phyloP scores from a whole-genome alignment of 2,329 filamentous ascomycete genomes.

The Xylariaceae sp. region DNA sequence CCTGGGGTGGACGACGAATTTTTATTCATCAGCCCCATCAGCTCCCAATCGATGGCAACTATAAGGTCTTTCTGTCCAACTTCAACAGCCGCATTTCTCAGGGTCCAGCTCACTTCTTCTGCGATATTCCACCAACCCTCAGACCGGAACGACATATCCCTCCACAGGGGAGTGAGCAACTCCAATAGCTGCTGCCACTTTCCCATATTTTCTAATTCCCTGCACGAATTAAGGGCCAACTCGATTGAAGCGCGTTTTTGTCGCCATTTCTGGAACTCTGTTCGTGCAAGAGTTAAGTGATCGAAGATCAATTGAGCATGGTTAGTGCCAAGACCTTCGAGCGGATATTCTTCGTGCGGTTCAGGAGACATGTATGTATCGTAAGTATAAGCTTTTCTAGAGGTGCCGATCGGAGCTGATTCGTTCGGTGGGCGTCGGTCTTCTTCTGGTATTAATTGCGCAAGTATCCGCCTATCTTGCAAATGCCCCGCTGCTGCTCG shows the following conservation, averaged over 20 bases:
- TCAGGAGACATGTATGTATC: constrained; percentile 65
- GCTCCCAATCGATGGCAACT: constrained; percentile 61
- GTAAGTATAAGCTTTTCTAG: constrained; percentile 53
- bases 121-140: constrained; percentile 58
- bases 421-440: constrained; percentile 50
- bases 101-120: constrained; percentile 59
- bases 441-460: constrained; percentile 55
- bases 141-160: constrained; percentile 50
- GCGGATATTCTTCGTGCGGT: constrained; percentile 56
- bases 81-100: constrained; percentile 53
- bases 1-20: constrained; percentile 39
- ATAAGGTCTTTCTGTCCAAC: constrained; percentile 52
- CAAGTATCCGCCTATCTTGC: constrained; percentile 49
- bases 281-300: constrained; percentile 46
- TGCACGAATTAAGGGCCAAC: constrained; percentile 53
- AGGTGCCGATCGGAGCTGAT: constrained; percentile 43
- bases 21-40: constrained; percentile 58
- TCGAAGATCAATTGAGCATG: constrained; percentile 55
- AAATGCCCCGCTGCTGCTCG: constrained; percentile 57
- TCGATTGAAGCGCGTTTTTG: constrained; percentile 54
- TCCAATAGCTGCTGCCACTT: constrained; percentile 53
- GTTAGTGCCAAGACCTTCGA: constrained; percentile 48
- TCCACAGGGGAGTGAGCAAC: constrained; percentile 55
- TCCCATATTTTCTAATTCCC: constrained; percentile 48
- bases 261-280: constrained; percentile 51